phyloP scores from a whole-genome alignment of 106 monocot species.

The Amphibolis antarctica region DNA sequence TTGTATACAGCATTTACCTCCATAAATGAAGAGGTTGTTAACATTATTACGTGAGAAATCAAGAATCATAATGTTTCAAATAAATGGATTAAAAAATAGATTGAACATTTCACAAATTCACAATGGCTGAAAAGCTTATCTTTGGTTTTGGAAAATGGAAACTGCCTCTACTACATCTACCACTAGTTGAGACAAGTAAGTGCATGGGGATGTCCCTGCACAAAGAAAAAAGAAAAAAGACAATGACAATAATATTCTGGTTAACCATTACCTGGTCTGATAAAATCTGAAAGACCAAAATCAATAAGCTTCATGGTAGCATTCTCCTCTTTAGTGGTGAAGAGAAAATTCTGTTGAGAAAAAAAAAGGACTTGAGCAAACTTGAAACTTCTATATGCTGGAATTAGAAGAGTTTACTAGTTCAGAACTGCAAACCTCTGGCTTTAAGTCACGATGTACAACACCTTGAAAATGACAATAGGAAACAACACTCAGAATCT shows the following conservation, averaged over 20 bases:
- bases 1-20: too few species aligned
- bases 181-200: too few species aligned
- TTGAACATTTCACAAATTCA: too few species aligned
- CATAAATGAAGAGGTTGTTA: too few species aligned
- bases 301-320: conserved; percentile 64
- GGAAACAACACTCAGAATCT: conserved; percentile 93
- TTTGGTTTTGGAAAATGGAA: too few species aligned
- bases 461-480: conserved; percentile 90
- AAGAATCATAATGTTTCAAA: too few species aligned
- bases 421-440: conserved; percentile 54
- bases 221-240: too few species aligned
- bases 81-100: too few species aligned
- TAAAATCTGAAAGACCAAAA: conserved; percentile 71
- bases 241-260: neutral
- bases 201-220: too few species aligned
- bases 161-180: too few species aligned
- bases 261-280: conserved; percentile 26
- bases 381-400: neutral
- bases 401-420: neutral
- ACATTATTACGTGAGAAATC: too few species aligned
- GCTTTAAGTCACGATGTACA: conserved; percentile 94
- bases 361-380: neutral
- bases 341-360: conserved; percentile 57
- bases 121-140: too few species aligned
- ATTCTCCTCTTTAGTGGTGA: conserved; percentile 48